Evolutionary conservation across 2,329 filamentous ascomycete species (phyloP).

Genomic region (Arachnopeziza araneosa): DNA sequence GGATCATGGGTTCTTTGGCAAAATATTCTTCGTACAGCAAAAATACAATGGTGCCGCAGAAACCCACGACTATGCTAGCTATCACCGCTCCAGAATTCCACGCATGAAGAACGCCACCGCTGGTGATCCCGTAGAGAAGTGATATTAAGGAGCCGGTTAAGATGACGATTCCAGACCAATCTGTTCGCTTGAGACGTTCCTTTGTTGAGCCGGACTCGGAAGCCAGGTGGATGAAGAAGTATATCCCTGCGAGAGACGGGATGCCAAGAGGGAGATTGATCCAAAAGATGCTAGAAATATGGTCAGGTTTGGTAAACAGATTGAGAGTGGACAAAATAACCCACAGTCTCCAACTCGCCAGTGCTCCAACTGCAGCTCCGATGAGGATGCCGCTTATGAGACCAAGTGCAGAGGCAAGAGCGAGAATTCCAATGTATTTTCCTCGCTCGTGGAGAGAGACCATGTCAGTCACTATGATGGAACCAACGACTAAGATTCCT

Average conservation of each 20-base stretch:
- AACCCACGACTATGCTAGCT: constrained; percentile 51
- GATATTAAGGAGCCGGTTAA: constrained; percentile 56
- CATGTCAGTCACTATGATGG: constrained; percentile 46
- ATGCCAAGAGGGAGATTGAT: constrained; percentile 17
- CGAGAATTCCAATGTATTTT: constrained; percentile 34
- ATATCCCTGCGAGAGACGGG: constrained; percentile 7
- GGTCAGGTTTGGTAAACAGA: not conserved
- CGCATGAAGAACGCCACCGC: constrained; percentile 57
- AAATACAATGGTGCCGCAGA: constrained; percentile 43
- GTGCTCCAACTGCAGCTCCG: constrained; percentile 10
- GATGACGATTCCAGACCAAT: constrained; percentile 55
- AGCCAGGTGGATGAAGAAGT: constrained; percentile 10
- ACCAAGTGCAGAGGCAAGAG: constrained; percentile 16
- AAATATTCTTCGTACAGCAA: constrained; percentile 42
- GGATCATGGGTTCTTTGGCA: constrained; percentile 29
- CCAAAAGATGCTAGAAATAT: constrained; percentile 8
- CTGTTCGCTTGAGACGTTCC: constrained; percentile 41
- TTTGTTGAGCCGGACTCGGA: constrained; percentile 2
- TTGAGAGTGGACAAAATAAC: not conserved
- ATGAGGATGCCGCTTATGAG: constrained; percentile 12
- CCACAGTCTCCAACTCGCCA: constrained; percentile 14
- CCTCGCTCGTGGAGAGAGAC: constrained; percentile 43
- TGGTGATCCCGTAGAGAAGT: constrained; percentile 55
- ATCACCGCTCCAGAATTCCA: constrained; percentile 57
- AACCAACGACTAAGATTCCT: constrained; percentile 39